Base-by-base conservation (phyloP, 176 grass and related monocot species). In the Hordeum marinum region DNA sequence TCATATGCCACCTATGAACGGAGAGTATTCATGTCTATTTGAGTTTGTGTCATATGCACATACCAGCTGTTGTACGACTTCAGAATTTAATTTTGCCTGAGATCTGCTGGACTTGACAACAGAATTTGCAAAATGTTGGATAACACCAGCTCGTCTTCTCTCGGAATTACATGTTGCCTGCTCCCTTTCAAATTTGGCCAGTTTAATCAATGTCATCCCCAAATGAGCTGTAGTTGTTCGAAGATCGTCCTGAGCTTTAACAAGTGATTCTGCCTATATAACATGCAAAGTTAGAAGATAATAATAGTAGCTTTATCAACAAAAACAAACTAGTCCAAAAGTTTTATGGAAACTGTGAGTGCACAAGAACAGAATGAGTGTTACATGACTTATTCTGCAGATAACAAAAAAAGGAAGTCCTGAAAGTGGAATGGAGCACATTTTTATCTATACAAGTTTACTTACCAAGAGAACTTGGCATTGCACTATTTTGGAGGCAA, bases 111-210 rank as follows among this genome's bases (percentile, higher is more conserved):
- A 82, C 85, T 91, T 98, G 40, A 98, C 46, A 75, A 89, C 68
- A 81, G 87, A 87, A 80, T 85, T 85, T 32, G 89, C 93, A 90
- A 95, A 95, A 29, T 78, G 85, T 65, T 91, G 87, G 25, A 94
- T 87, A 84, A 88, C 72, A 73, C 61, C 91, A 83, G 96, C 68
- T 52, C 91, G 80, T 59, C 67, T 84, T 80, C 54, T 90, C 63
- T 94, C 89, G 32, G 89, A 86, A 79, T 60, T 78, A 86, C 80
- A 90, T 85, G 89, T 78, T 39, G 87, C 84, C 27, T 90, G 82
- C 74, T 95, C 89, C 26, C 76, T 94, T 83, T 95, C 96, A 80
- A 95, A 98, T 87, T 94, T 98, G 88, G 88, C 93, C 63, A 95
- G 78, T 68, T 95, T 95, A 69, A 98, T 79, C 54, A 98, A 83